Percentiles rank a stretch among this genome's conserved stretches.
phyloP scores from a whole-genome alignment of 768 basidiomycete genomes.

The Amanita jacksonii region DNA sequence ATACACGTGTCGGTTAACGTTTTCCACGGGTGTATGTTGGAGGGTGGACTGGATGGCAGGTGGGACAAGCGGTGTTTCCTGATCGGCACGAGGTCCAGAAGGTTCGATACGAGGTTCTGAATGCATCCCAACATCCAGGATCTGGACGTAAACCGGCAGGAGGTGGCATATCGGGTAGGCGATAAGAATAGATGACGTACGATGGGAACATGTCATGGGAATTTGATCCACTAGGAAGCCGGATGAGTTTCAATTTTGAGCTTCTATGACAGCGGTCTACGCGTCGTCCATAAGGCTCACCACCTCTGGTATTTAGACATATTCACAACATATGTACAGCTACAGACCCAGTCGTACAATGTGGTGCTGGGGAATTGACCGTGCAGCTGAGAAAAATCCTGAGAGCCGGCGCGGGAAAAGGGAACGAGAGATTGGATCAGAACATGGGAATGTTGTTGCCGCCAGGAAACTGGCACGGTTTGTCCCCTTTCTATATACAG shows the following conservation, averaged over 20 bases:
- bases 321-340: no score
- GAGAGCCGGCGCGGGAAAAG: constrained; percentile 5
- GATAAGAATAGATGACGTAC: not conserved
- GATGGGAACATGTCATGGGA: not conserved
- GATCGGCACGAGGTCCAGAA: no score
- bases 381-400: not conserved
- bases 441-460: constrained; percentile 4
- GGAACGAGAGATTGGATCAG: constrained; percentile 7
- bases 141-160: not conserved
- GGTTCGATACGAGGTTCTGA: not conserved
- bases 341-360: no score
- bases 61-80: not conserved
- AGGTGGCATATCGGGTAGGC: not conserved
- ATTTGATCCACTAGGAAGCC: not conserved
- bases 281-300: no score
- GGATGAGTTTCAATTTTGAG: constrained; percentile 1
- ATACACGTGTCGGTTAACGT: not conserved
- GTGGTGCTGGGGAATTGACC: no score
- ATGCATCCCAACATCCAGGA: not conserved
- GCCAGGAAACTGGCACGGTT: constrained; percentile 7
- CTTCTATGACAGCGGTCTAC: not conserved
- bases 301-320: no score
- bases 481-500: constrained; percentile 7
- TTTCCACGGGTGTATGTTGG: not conserved
- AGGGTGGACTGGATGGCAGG: not conserved